phyloP scores from a whole-genome alignment of 176 grass and related monocot genomes.

The Bothriochloa decipiens region DNA sequence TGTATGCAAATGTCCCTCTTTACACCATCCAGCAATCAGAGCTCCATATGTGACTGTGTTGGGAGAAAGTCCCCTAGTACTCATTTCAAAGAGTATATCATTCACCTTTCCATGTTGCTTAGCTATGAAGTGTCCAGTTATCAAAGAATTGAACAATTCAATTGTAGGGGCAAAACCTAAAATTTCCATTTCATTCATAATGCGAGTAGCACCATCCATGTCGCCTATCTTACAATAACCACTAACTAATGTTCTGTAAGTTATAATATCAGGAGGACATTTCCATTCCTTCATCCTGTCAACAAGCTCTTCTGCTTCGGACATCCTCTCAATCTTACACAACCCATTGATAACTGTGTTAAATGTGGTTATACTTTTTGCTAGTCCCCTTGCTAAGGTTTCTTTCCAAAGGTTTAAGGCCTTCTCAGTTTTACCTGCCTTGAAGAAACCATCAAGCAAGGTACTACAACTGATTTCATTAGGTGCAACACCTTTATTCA shows the following conservation, averaged over 20 bases:
- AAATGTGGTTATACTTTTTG: conserved; percentile 56
- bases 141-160: conserved; percentile 94
- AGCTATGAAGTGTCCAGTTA: conserved; percentile 70
- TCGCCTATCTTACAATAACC: conserved; percentile 86
- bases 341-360: conserved; percentile 81
- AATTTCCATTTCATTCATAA: conserved; percentile 68
- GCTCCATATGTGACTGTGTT: conserved; percentile 84
- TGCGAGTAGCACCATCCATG: conserved; percentile 50
- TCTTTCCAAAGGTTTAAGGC: conserved; percentile 91
- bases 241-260: conserved; percentile 80
- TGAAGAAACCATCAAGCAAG: conserved; percentile 82
- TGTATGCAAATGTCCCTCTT: conserved; percentile 72
- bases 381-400: conserved; percentile 81
- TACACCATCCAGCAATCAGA: conserved; percentile 88
- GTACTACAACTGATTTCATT: conserved; percentile 91
- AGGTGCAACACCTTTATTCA: conserved; percentile 73
- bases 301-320: conserved; percentile 68
- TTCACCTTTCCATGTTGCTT: conserved; percentile 55
- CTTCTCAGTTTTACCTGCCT: conserved; percentile 57
- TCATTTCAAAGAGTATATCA: conserved; percentile 61
- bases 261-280: conserved; percentile 67
- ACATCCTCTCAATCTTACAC: conserved; percentile 71
- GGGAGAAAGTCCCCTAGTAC: conserved; percentile 57
- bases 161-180: conserved; percentile 71
- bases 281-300: conserved; percentile 64